phyloP scores from a whole-genome alignment of 495 filamentous ascomycete species.

The Penicillium ochrochloron region DNA sequence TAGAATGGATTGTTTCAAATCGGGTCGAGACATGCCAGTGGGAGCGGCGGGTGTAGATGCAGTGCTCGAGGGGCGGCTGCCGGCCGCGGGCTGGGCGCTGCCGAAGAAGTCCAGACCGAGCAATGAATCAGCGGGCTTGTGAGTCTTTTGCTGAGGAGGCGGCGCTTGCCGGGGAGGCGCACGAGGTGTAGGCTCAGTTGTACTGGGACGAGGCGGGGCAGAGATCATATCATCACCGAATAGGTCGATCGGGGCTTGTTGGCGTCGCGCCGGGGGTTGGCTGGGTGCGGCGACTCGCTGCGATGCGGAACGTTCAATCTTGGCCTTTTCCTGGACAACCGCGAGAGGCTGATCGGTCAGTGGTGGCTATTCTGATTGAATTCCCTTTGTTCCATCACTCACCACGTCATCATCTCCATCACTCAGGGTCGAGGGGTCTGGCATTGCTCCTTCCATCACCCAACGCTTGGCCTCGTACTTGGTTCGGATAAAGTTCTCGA shows the following conservation, averaged over 20 bases:
- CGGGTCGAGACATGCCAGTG: constrained; percentile 75
- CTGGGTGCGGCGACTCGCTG: constrained; percentile 49
- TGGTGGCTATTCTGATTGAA: not conserved
- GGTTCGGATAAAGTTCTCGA: constrained; percentile 98
- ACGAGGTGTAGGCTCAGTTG: constrained; percentile 62
- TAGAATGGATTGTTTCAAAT: constrained; percentile 95
- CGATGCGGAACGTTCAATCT: constrained; percentile 65
- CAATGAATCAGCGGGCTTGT: constrained; percentile 81
- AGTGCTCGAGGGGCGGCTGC: constrained; percentile 72
- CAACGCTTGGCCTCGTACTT: constrained; percentile 98
- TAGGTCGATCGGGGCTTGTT: constrained; percentile 59
- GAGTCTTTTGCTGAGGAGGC: constrained; percentile 58
- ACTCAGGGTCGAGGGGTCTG: constrained; percentile 86
- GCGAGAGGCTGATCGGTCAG: constrained; percentile 65
- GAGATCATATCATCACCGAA: constrained; percentile 65
- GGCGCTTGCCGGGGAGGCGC: constrained; percentile 62
- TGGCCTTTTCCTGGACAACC: constrained; percentile 73
- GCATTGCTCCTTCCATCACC: constrained; percentile 96
- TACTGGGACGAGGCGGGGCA: constrained; percentile 66
- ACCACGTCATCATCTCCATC: constrained; percentile 82
- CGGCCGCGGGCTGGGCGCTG: constrained; percentile 63
- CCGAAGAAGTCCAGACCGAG: constrained; percentile 94
- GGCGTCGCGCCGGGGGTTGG: constrained; percentile 49
- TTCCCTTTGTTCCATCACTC: constrained; percentile 25
- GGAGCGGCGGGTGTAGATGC: constrained; percentile 61